phyloP scores from a whole-genome alignment of 2,329 filamentous ascomycete species.

The Aspergillus eucalypticola region DNA sequence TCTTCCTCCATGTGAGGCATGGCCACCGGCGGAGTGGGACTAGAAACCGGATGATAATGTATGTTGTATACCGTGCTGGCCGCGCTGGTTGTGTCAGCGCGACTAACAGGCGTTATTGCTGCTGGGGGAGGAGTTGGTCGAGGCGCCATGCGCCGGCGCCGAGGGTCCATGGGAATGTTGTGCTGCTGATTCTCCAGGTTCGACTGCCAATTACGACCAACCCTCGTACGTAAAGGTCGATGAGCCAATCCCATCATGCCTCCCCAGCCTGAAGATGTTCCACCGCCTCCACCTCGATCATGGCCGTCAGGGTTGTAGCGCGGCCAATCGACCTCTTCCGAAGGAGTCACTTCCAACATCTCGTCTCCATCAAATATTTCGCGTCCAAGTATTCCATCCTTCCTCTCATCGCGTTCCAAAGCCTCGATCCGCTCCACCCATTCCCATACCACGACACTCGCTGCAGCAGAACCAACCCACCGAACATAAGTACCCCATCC shows the following conservation, averaged over 20 bases:
- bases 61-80: constrained; percentile 66
- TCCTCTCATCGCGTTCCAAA: constrained; percentile 87
- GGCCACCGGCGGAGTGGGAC: constrained; percentile 46
- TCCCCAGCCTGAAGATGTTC: constrained; percentile 41
- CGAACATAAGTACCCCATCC: constrained; percentile 94
- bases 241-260: constrained; percentile 39
- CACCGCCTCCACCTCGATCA: constrained; percentile 40
- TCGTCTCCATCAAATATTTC: constrained; percentile 95
- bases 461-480: constrained; percentile 93
- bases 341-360: constrained; percentile 72
- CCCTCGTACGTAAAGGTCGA: constrained; percentile 39
- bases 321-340: constrained; percentile 56
- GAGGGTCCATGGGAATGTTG: constrained; percentile 14
- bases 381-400: constrained; percentile 85
- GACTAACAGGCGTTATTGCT: constrained; percentile 58
- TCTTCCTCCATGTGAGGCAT: constrained; percentile 38
- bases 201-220: constrained; percentile 25
- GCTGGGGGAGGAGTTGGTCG: constrained; percentile 48
- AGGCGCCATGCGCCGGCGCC: constrained; percentile 17
- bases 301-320: constrained; percentile 38
- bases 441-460: constrained; percentile 97
- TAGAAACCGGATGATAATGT: constrained; percentile 58
- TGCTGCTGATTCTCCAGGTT: constrained; percentile 18
- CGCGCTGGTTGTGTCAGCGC: constrained; percentile 62
- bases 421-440: constrained; percentile 96